phyloP scores from a whole-genome alignment of 208 protist species.

The Crithidia bombi region DNA sequence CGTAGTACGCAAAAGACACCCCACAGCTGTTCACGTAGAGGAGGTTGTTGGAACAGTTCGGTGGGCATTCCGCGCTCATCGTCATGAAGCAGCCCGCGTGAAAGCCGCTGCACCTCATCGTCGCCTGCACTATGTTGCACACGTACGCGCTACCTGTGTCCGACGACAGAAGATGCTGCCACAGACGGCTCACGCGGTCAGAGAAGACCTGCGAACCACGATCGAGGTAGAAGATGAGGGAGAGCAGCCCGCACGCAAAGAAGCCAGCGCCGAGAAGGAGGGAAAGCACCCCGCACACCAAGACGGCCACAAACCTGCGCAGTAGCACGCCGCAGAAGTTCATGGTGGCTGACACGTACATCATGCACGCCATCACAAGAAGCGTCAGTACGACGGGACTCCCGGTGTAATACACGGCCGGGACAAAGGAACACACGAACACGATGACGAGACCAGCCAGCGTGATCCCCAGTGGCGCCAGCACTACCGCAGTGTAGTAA shows the following conservation, averaged over 20 bases:
- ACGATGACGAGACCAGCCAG: constrained; percentile 31
- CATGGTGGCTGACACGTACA: constrained; percentile 25
- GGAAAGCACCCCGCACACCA: constrained; percentile 38
- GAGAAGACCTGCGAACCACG: constrained; percentile 25
- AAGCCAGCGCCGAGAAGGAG: constrained; percentile 38
- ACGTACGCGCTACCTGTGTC: constrained; percentile 24
- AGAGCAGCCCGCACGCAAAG: constrained; percentile 28
- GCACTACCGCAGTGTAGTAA: constrained; percentile 10
- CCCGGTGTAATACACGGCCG: constrained; percentile 33
- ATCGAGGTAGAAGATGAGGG: constrained; percentile 10
- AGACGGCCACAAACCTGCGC: constrained; percentile 33
- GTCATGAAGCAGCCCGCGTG: constrained; percentile 59
- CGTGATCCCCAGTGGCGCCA: constrained; percentile 27
- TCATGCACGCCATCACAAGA: constrained; percentile 35
- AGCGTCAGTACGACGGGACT: constrained; percentile 32
- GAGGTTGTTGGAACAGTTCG: constrained; percentile 38
- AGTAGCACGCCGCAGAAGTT: constrained; percentile 47
- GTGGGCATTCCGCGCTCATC: constrained; percentile 43
- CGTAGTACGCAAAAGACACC: constrained; percentile 31
- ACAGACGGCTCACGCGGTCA: constrained; percentile 25
- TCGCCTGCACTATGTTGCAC: constrained; percentile 37
- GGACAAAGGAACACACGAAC: constrained; percentile 30
- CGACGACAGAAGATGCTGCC: constrained; percentile 26
- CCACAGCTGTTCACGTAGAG: constrained; percentile 45
- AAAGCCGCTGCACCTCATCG: constrained; percentile 62